These are phyloP conservation scores for Saccharomycopsis malanga DNA, from an alignment of 805 yeast genomes.

Conservation along the genomic window DNA sequence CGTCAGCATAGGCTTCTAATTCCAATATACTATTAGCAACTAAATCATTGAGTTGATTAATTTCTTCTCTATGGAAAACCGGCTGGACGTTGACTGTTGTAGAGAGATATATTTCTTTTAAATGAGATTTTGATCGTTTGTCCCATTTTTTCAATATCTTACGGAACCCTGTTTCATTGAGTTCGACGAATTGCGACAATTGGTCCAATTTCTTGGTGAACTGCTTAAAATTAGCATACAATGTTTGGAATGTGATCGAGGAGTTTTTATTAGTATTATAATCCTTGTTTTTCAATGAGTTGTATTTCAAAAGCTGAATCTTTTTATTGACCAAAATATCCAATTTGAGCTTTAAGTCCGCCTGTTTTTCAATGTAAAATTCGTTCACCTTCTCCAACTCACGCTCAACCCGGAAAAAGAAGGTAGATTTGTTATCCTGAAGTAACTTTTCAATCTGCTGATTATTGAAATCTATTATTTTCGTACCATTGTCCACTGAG, in stretches of 20 bases:
- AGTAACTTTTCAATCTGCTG: slow-evolving; percentile 43
- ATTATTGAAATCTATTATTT: slow-evolving; percentile 30
- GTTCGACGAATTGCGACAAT: slow-evolving; percentile 86
- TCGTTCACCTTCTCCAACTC: slow-evolving; percentile 92
- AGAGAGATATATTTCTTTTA: slow-evolving; percentile 83
- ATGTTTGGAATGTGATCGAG: slow-evolving; percentile 71
- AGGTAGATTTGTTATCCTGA: slow-evolving; percentile 86
- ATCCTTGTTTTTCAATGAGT: slow-evolving; percentile 1
- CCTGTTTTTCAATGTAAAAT: slow-evolving; percentile 88
- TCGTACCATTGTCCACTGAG: slow-evolving; percentile 28
- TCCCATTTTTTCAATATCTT: slow-evolving; percentile 98
- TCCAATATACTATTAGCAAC: slow-evolving; percentile 63
- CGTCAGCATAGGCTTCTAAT: slow-evolving; percentile 61
- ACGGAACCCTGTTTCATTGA: slow-evolving; percentile 92
- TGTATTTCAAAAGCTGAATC: slow-evolving; percentile 35
- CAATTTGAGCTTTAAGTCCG: slow-evolving; percentile 71
- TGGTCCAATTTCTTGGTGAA: slow-evolving; percentile 83
- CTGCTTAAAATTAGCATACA: slow-evolving; percentile 84
- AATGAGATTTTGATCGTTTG: slow-evolving; percentile 88
- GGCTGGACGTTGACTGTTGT: slow-evolving; percentile 97
- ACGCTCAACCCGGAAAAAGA: slow-evolving; percentile 83
- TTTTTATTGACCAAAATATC: slow-evolving; percentile 73
- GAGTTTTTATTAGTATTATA: slow-evolving; percentile 19
- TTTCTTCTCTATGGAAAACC: slow-evolving; percentile 84
- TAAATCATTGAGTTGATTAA: slow-evolving; percentile 75